These are phyloP conservation scores for Haplographium delicatum DNA, from an alignment of 495 filamentous ascomycete species.

Conservation along the genomic window DNA sequence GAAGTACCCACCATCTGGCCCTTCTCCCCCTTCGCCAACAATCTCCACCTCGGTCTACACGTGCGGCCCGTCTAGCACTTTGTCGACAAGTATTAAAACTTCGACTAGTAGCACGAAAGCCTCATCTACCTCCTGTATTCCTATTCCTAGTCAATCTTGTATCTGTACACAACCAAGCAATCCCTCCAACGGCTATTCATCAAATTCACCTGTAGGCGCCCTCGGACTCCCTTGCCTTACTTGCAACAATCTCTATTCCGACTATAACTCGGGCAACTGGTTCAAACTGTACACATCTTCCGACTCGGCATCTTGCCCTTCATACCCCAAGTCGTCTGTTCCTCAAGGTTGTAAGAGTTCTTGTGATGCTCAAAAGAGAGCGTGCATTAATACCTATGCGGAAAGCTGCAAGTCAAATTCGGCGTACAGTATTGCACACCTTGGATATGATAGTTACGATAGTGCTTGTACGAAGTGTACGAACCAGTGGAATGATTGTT, in stretches of 20 bases:
- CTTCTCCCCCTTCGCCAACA: slow-evolving; percentile 25
- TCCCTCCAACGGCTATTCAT: slow-evolving; percentile 28
- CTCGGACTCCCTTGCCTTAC: slow-evolving; percentile 38
- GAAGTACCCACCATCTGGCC: slow-evolving; percentile 29
- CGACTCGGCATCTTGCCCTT: slow-evolving; percentile 29
- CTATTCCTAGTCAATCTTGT: slow-evolving; percentile 33
- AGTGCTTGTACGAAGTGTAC: slow-evolving; percentile 31
- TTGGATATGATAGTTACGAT: slow-evolving; percentile 9
- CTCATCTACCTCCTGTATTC: slow-evolving; percentile 25
- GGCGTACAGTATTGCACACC: background rate
- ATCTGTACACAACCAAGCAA: slow-evolving; percentile 36
- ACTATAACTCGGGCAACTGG: slow-evolving; percentile 27
- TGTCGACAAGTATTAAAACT: background rate
- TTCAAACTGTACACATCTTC: slow-evolving; percentile 40
- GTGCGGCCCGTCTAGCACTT: slow-evolving; percentile 16
- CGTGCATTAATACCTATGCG: slow-evolving; percentile 36
- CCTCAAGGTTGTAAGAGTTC: slow-evolving; percentile 35
- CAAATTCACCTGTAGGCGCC: slow-evolving; percentile 37
- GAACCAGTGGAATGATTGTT: slow-evolving; percentile 34
- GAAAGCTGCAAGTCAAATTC: slow-evolving; percentile 30
- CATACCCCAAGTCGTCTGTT: slow-evolving; percentile 26
- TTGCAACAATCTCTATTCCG: slow-evolving; percentile 37
- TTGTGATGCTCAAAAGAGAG: slow-evolving; percentile 39
- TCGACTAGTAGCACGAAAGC: slow-evolving; percentile 6
- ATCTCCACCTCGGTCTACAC: slow-evolving; percentile 26